phyloP scores from a whole-genome alignment of 768 basidiomycete species.

The Aureoboletus auriporus region DNA sequence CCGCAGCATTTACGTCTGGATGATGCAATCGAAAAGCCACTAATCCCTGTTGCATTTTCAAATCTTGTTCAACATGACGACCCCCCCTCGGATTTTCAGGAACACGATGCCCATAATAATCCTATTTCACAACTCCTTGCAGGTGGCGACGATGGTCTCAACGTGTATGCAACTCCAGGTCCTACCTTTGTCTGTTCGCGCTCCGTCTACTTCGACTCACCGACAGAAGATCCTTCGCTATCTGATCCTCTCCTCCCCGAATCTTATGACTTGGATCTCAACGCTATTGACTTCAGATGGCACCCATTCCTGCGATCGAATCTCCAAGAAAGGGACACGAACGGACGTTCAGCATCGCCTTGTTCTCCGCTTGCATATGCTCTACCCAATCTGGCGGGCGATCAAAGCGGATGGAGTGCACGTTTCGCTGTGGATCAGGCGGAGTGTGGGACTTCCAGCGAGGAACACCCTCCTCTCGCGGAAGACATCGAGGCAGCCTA shows the following conservation, averaged over 20 bases:
- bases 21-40: constrained; percentile 8
- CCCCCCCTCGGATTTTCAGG: constrained; percentile 15
- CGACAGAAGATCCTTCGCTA: constrained; percentile 43
- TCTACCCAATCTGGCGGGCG: constrained; percentile 7
- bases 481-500: constrained; percentile 9
- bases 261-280: constrained; percentile 37
- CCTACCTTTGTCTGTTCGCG: constrained; percentile 33
- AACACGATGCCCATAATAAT: not conserved
- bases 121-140: constrained; percentile 1
- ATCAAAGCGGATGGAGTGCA: constrained; percentile 16
- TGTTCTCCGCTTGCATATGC: constrained; percentile 1
- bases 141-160: constrained; percentile 3
- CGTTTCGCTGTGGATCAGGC: constrained; percentile 9
- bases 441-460: constrained; percentile 5
- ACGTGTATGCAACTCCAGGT: constrained; percentile 47
- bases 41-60: constrained; percentile 1
- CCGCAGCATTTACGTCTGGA: constrained; percentile 15
- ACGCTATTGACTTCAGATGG: constrained; percentile 54
- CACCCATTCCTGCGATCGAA: constrained; percentile 40
- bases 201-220: constrained; percentile 49
- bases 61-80: constrained; percentile 2
- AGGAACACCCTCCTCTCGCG: constrained; percentile 8
- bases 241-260: constrained; percentile 36
- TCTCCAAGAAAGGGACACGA: constrained; percentile 5
- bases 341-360: not conserved